Conservation (phyloP, 495 filamentous ascomycete species). For the Lasiosphaeria miniovina region DNA sequence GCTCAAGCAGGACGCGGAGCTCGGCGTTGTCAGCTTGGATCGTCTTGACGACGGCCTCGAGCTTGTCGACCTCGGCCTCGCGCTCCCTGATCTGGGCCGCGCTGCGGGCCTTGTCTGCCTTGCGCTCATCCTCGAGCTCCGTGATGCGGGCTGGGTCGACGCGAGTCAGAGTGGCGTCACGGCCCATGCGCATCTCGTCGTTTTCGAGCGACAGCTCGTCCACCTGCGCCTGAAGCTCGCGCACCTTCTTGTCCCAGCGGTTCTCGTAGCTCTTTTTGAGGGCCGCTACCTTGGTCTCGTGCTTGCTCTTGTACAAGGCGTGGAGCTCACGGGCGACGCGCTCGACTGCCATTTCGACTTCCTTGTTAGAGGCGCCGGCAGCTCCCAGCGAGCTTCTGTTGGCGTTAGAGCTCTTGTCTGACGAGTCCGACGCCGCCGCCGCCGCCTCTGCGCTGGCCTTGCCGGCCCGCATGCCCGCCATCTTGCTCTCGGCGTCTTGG, state of each 20-base stretch:
- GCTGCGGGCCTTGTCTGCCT: slow-evolving; percentile 48
- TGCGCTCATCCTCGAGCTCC: slow-evolving; percentile 46
- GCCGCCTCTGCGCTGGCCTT: slow-evolving; percentile 39
- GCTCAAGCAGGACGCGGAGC: slow-evolving; percentile 62
- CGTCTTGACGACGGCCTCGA: slow-evolving; percentile 63
- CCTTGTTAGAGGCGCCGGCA: slow-evolving; percentile 35
- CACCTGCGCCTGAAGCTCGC: slow-evolving; percentile 68
- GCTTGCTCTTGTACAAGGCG: slow-evolving; percentile 90
- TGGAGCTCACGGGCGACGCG: slow-evolving; percentile 87
- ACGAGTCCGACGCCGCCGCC: slow-evolving; percentile 1
- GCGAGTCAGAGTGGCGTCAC: slow-evolving; percentile 63
- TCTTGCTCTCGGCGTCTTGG: slow-evolving; percentile 69
- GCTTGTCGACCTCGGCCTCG: slow-evolving; percentile 64
- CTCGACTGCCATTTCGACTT: slow-evolving; percentile 86
- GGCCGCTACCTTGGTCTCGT: slow-evolving; percentile 89
- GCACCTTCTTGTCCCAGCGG: slow-evolving; percentile 81
- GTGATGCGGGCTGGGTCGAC: slow-evolving; percentile 48
- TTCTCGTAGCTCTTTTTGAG: slow-evolving; percentile 93
- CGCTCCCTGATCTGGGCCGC: slow-evolving; percentile 55
- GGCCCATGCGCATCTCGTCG: slow-evolving; percentile 63
- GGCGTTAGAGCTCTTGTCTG: not conserved
- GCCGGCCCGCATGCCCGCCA: slow-evolving; percentile 62
- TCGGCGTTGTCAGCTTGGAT: slow-evolving; percentile 64
- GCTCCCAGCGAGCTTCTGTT: slow-evolving; percentile 9
- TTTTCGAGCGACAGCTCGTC: slow-evolving; percentile 66